Base-by-base conservation (phyloP, 2,329 filamentous ascomycete species). In the Westerdykella ornata region DNA sequence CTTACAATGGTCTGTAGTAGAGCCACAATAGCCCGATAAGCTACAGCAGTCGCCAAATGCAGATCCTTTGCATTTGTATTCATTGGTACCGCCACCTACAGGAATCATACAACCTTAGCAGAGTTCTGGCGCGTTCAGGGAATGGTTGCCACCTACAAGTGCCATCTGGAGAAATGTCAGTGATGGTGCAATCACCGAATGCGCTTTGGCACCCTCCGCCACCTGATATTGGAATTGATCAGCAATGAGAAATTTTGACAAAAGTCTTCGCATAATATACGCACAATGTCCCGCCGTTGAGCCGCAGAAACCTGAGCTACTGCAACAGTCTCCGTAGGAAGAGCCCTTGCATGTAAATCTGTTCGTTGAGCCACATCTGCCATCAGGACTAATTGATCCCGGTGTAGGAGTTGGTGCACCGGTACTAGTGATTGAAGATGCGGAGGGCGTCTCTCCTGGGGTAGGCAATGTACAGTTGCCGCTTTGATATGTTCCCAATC, bases 21-120 rank as follows among this genome's bases (percentile, higher is more conserved):
- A 28, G 1, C 41, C 41, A 12, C 41, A 43, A 18, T 36, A 43
- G 5, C 36, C 42, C n/a, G 31, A 38, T 22, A 14, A 14, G 19
- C 33, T 38, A 35, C 43, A 45, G 31, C 43, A 45, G 32, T 42
- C 39, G 37, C 43, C 43, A n/a, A 33, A 39, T n/a, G 35, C 9
- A 20, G 43, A 45, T 17, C 39, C 43, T 37, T 39, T 35, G 36
- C 43, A 45, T 6, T 17, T 29, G 11, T 36, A 31, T 1, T 34
- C 34, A n/a, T 34, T 31, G 11, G 42, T 8, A 12, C 30, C 34
- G 5, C 42, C 42, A 12, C 42, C 20, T 22, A 22, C 5, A 22
- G 20, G n/a, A 22, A 22, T 5, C 5, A 9, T 22, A 5, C 9
- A 22, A 22, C 5, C 5, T 22, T 9, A 22, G 20, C 20, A 22